Evolutionary conservation across 306 rosid species (phyloP).

Genomic region (Dryas alaskensis): DNA sequence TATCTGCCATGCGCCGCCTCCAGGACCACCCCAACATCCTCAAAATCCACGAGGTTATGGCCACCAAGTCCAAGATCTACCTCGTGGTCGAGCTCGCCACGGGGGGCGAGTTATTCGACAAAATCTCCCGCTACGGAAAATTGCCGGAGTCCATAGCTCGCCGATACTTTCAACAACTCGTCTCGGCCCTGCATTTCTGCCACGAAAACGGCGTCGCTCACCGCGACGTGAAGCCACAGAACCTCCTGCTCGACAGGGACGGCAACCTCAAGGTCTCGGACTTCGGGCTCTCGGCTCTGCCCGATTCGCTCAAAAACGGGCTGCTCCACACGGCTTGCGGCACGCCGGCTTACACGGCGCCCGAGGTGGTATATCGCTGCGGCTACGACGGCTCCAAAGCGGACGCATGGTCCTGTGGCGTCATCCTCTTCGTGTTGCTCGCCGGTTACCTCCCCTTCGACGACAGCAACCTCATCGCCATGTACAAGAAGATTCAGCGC

Average conservation of each 20-base stretch:
- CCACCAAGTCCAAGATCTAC: slow-evolving; percentile 78
- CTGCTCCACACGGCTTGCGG: slow-evolving; percentile 89
- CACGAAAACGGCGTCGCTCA: slow-evolving; percentile 78
- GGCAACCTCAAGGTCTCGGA: slow-evolving; percentile 79
- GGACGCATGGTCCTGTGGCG: slow-evolving; percentile 94
- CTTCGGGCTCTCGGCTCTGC: slow-evolving; percentile 86
- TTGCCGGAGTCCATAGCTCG: slow-evolving; percentile 50
- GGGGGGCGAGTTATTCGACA: slow-evolving; percentile 78
- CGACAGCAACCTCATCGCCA: slow-evolving; percentile 57
- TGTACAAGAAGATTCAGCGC: slow-evolving; percentile 54
- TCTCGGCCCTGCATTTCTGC: slow-evolving; percentile 71
- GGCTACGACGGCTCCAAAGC: slow-evolving; percentile 80
- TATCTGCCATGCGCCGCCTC: slow-evolving; percentile 83
- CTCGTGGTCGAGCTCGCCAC: slow-evolving; percentile 76
- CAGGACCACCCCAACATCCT: slow-evolving; percentile 73
- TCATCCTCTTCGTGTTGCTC: slow-evolving; percentile 65
- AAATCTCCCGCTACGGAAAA: slow-evolving; percentile 47
- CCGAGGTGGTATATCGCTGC: slow-evolving; percentile 60
- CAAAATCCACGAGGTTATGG: slow-evolving; percentile 77
- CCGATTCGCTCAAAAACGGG: slow-evolving; percentile 68
- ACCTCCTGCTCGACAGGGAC: slow-evolving; percentile 61
- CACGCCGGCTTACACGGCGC: slow-evolving; percentile 86
- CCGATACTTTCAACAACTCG: slow-evolving; percentile 69
- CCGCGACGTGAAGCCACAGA: slow-evolving; percentile 91
- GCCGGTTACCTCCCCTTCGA: slow-evolving; percentile 70